Percentiles rank a stretch among this genome's conserved stretches.
Evolutionary conservation across 495 filamentous ascomycete genomes (phyloP).

Genomic region (Mytilinidion resinicola): DNA sequence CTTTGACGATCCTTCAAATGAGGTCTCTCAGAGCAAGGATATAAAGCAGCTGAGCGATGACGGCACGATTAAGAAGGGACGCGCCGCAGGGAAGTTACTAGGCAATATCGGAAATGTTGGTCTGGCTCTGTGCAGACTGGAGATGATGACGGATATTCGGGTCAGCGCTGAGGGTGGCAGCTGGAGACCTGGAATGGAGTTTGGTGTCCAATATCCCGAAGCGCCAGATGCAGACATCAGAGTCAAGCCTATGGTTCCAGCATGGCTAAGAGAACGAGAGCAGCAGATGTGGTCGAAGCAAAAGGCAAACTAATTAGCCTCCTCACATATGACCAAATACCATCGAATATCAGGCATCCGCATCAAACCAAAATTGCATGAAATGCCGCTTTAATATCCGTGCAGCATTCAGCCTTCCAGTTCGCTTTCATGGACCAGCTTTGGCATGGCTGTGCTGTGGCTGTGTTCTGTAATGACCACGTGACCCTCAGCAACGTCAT

Average conservation of each 20-base stretch:
- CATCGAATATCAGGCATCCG: too few species aligned
- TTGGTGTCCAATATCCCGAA: constrained; percentile 45
- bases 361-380: background rate
- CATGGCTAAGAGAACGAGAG: constrained; percentile 49
- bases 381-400: background rate
- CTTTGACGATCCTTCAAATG: constrained; percentile 4
- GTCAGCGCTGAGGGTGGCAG: constrained; percentile 56
- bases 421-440: too few species aligned
- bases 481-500: too few species aligned
- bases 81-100: constrained; percentile 72
- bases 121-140: constrained; percentile 78
- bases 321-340: background rate
- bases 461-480: too few species aligned
- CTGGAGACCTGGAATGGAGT: constrained; percentile 49
- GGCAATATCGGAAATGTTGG: constrained; percentile 75
- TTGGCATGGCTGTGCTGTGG: too few species aligned
- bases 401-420: too few species aligned
- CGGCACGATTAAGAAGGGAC: constrained; percentile 41
- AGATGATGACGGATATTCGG: constrained; percentile 74
- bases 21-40: constrained; percentile 10
- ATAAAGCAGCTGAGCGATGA: constrained; percentile 30
- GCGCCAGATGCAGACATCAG: constrained; percentile 47
- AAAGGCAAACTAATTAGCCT: background rate
- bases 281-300: constrained; percentile 16
- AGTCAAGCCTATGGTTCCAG: constrained; percentile 81